A percentile compares a stretch with the other conserved stretches of the same genome.
phyloP scores from a whole-genome alignment of 768 basidiomycete genomes.

The Psilocybe subaeruginosa region DNA sequence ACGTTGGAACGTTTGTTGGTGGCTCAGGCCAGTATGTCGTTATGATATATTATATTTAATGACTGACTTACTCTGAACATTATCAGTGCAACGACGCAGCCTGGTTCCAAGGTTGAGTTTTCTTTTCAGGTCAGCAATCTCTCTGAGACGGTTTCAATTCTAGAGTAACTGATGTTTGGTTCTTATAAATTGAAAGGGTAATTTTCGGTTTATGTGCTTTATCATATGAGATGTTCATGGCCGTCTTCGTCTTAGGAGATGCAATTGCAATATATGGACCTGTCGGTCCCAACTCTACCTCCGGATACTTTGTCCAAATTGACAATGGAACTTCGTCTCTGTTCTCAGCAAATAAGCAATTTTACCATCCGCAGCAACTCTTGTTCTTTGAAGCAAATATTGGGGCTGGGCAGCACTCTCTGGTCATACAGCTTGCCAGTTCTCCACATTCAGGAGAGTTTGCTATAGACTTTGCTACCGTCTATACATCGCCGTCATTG shows the following conservation, averaged over 20 bases:
- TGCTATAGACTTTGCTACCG: constrained; percentile 25
- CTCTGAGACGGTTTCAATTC: neutral
- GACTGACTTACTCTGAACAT: neutral
- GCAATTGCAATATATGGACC: constrained; percentile 49
- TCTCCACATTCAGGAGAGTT: constrained; percentile 9
- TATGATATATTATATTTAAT: neutral
- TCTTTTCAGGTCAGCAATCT: constrained; percentile 39
- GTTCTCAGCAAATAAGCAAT: constrained; percentile 15
- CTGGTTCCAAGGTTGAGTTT: constrained; percentile 34
- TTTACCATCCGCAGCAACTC: constrained; percentile 18
- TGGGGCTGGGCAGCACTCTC: constrained; percentile 18
- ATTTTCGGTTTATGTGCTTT: neutral
- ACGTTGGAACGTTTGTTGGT: constrained; percentile 40
- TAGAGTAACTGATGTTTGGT: neutral
- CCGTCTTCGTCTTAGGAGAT: constrained; percentile 31
- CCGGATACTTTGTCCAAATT: constrained; percentile 15
- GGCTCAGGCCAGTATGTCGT: constrained; percentile 44
- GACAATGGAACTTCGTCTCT: constrained; percentile 2
- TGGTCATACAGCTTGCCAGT: constrained; percentile 7
- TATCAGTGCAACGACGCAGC: constrained; percentile 33
- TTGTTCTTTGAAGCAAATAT: constrained; percentile 21
- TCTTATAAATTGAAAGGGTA: constrained; percentile 16
- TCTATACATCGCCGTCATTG: constrained; percentile 23
- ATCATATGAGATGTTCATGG: neutral
- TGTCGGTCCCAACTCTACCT: constrained; percentile 21